Evolutionary conservation across 2,329 filamentous ascomycete species (phyloP).

Genomic region (Thelonectria blattea): DNA sequence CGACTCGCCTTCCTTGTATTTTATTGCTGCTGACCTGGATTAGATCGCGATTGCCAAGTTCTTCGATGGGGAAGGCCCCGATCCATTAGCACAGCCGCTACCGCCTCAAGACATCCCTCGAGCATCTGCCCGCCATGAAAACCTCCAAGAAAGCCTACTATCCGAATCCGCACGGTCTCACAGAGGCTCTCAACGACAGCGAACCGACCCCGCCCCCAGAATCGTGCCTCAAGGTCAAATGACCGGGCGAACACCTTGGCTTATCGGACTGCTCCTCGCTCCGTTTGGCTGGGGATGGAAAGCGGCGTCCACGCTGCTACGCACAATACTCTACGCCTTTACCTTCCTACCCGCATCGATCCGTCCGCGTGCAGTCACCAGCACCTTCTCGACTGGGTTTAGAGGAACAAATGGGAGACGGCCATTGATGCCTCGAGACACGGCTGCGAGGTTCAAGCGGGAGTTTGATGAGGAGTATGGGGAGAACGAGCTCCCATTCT

Average conservation of each 20-base stretch:
- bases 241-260: constrained; percentile 72
- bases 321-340: constrained; percentile 77
- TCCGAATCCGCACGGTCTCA: constrained; percentile 36
- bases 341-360: constrained; percentile 77
- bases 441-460: constrained; percentile 84
- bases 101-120: constrained; percentile 68
- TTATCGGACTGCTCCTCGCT: constrained; percentile 79
- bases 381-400: constrained; percentile 57
- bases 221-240: constrained; percentile 80
- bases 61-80: constrained; percentile 92
- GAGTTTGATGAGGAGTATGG: constrained; percentile 97
- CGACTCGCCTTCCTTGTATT: background rate
- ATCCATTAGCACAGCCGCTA: constrained; percentile 78
- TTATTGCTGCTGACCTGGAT: constrained; percentile 6
- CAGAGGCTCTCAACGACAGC: constrained; percentile 35
- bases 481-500: constrained; percentile 72
- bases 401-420: constrained; percentile 73
- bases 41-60: constrained; percentile 93
- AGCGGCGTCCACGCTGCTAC: constrained; percentile 71
- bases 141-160: constrained; percentile 68
- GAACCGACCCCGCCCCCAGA: constrained; percentile 75
- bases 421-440: constrained; percentile 83
- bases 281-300: constrained; percentile 82
- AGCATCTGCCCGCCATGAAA: constrained; percentile 71
- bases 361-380: constrained; percentile 60